phyloP scores from a whole-genome alignment of 164 flowering plant species.

The Nymphaea colorata region DNA sequence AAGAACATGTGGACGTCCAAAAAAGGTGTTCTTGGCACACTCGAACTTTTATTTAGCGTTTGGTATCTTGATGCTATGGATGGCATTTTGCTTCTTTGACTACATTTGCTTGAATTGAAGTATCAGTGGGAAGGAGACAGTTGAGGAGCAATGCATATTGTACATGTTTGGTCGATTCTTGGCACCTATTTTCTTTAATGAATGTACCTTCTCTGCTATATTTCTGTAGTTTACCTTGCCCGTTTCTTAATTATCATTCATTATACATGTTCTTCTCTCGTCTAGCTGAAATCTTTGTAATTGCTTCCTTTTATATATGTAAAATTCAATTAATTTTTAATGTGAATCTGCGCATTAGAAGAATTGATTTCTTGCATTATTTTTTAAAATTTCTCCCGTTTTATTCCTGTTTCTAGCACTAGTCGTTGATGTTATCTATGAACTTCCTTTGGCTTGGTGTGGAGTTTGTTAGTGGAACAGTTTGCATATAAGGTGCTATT shows the following conservation, averaged over 20 bases:
- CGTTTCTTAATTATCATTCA: not conserved
- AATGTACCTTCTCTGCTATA: not conserved
- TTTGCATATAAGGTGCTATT: too few relatives aligned
- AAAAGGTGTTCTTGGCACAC: not conserved
- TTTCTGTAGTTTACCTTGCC: not conserved
- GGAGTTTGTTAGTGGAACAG: too few relatives aligned
- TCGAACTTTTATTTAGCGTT: not conserved
- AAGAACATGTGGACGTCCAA: not conserved
- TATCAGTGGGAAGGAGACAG: not conserved
- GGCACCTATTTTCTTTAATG: not conserved
- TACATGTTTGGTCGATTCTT: not conserved
- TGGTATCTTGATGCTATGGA: not conserved
- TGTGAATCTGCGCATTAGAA: not conserved
- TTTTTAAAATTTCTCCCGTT: too few relatives aligned
- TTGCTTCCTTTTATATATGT: not conserved
- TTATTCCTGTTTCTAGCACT: too few relatives aligned
- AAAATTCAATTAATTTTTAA: not conserved
- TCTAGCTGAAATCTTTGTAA: not conserved
- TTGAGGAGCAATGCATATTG: not conserved
- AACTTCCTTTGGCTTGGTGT: too few relatives aligned
- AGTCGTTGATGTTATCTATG: too few relatives aligned
- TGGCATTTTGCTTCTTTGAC: not conserved
- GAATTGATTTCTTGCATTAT: not conserved
- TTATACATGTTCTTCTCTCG: not conserved
- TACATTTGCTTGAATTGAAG: too few relatives aligned